A percentile compares a stretch with the other conserved stretches of the same genome.
Conservation (phyloP, 352 stramenopile species). For the Phytophthora vignae region DNA sequence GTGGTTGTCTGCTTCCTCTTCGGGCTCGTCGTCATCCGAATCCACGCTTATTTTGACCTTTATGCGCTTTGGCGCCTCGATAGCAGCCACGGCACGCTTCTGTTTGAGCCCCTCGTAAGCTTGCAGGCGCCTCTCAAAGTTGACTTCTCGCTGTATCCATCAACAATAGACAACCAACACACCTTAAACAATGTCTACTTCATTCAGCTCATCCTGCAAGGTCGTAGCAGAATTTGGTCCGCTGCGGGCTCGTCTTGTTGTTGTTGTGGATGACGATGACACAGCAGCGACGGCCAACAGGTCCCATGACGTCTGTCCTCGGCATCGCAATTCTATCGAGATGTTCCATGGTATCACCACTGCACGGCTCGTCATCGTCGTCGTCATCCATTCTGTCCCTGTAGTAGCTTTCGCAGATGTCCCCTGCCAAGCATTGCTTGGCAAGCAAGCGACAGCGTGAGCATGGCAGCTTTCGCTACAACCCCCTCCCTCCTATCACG, state of each 20-base stretch:
- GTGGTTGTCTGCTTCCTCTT: not conserved
- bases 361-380: not conserved
- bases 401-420: slow-evolving; percentile 5
- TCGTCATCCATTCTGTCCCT: slow-evolving; percentile 3
- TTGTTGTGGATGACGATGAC: not conserved
- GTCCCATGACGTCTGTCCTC: not conserved
- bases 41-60: slow-evolving; percentile 2
- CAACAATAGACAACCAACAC: not conserved
- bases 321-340: not conserved
- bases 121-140: not conserved
- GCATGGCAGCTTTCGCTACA: not conserved
- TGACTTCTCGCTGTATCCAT: not conserved
- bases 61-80: not conserved
- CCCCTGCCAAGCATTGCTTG: too few relatives aligned
- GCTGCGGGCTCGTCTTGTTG: not conserved
- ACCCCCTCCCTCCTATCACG: too few relatives aligned
- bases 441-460: not conserved
- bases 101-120: not conserved
- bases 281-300: not conserved
- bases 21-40: not conserved
- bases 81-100: not conserved
- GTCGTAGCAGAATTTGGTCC: slow-evolving; percentile 5
- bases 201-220: not conserved
- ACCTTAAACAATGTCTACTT: not conserved
- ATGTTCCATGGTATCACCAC: not conserved